phyloP scores from a whole-genome alignment of 371 early-diverging fungal species.

The Encephalitozoon intestinalis region DNA sequence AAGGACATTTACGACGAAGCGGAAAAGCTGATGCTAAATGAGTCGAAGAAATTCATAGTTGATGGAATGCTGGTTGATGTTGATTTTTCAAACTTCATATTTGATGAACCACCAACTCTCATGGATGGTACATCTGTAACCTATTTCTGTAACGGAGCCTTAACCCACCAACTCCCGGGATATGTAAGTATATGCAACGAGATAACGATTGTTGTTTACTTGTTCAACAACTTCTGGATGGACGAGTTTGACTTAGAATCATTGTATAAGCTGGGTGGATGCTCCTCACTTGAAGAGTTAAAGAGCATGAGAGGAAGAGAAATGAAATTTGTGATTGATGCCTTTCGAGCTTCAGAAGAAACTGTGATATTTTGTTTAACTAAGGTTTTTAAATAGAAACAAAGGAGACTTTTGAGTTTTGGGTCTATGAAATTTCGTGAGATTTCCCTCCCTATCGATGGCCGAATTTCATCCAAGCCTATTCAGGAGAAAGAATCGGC shows the following conservation, averaged over 20 bases:
- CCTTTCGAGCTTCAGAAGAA: constrained; percentile 31
- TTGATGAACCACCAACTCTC: background rate
- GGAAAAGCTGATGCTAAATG: constrained; percentile 27
- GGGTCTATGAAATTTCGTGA: background rate
- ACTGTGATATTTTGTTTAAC: constrained; percentile 38
- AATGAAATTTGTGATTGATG: constrained; percentile 44
- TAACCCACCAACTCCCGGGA: constrained; percentile 1
- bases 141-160: constrained; percentile 13
- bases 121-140: background rate
- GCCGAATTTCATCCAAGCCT: constrained; percentile 28
- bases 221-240: constrained; percentile 13
- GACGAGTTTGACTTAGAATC: background rate
- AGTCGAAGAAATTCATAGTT: constrained; percentile 26
- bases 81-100: background rate
- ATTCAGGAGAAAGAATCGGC: constrained; percentile 19
- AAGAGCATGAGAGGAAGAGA: constrained; percentile 8
- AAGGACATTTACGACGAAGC: background rate
- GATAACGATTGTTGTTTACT: background rate
- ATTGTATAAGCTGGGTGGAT: background rate
- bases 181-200: background rate
- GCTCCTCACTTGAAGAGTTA: constrained; percentile 11
- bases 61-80: background rate
- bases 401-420: background rate
- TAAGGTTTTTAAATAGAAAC: background rate
- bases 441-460: background rate